These are phyloP conservation scores for Salvia miltiorrhiza DNA, from an alignment of 257 asterid species.

Conservation along the genomic window DNA sequence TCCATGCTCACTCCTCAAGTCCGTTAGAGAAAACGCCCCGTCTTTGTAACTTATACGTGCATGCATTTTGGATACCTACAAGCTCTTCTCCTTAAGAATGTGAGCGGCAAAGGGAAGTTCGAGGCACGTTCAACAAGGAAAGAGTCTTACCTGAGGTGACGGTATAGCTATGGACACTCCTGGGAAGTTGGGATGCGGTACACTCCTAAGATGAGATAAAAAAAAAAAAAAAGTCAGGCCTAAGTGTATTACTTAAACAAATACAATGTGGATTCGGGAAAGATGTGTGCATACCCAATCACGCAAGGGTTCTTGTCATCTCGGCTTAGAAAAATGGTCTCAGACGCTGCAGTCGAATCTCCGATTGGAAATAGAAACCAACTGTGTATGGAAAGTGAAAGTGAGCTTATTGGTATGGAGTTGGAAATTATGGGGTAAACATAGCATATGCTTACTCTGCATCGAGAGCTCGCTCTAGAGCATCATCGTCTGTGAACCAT, in stretches of 20 bases:
- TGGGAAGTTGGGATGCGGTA: conserved; percentile 42
- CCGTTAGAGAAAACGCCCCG: conserved; percentile 67
- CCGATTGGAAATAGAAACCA: conserved; percentile 73
- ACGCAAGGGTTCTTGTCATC: conserved; percentile 62
- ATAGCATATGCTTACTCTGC: conserved; percentile 65
- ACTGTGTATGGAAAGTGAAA: conserved; percentile 30
- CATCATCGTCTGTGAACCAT: conserved; percentile 87
- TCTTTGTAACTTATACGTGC: conserved; percentile 71
- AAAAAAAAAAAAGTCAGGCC: background rate
- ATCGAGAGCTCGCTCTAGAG: conserved; percentile 82
- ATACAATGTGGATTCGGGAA: background rate
- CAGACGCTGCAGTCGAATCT: conserved; percentile 49
- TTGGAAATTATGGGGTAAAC: background rate
- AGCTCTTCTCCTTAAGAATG: background rate
- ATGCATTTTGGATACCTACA: conserved; percentile 64
- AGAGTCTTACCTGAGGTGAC: conserved; percentile 53
- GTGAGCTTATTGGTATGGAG: conserved; percentile 3
- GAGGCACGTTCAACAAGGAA: background rate
- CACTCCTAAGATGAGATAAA: conserved; percentile 51
- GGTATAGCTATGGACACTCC: conserved; percentile 56
- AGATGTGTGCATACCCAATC: conserved; percentile 55
- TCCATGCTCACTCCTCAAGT: conserved; percentile 75
- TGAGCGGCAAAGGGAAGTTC: background rate
- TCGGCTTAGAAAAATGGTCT: conserved; percentile 63
- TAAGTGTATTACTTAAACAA: too few relatives aligned